Evolutionary conservation across 805 yeast genomes (phyloP).

Genomic region (Jamesozyma hellenica): DNA sequence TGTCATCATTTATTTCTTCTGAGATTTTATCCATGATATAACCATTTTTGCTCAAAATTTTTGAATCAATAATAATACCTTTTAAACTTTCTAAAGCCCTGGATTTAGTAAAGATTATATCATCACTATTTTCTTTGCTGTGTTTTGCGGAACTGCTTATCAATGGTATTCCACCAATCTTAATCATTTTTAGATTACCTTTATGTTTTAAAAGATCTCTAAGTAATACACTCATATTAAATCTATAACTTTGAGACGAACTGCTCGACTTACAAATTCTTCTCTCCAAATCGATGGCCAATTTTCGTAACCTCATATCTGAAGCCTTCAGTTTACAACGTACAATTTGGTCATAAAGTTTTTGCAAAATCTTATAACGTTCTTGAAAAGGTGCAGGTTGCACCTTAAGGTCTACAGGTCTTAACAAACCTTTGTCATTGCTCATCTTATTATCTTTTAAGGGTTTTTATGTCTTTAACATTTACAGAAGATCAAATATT

Average conservation of each 20-base stretch:
- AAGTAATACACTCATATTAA: slow-evolving; percentile 24
- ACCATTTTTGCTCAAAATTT: slow-evolving; percentile 17
- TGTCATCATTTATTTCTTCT: slow-evolving; percentile 1
- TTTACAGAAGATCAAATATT: too few species aligned
- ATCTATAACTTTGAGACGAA: slow-evolving; percentile 24
- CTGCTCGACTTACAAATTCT: slow-evolving; percentile 20
- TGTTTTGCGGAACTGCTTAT: slow-evolving; percentile 2
- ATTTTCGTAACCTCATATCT: slow-evolving; percentile 7
- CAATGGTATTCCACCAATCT: slow-evolving; percentile 16
- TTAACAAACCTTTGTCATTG: slow-evolving; percentile 3
- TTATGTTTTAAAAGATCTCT: slow-evolving; percentile 24
- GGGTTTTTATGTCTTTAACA: too few species aligned
- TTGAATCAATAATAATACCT: slow-evolving; percentile 11
- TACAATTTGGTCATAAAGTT: slow-evolving; percentile 16
- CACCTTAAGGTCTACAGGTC: slow-evolving; percentile 23
- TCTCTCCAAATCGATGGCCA: slow-evolving; percentile 22
- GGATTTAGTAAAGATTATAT: slow-evolving; percentile 5
- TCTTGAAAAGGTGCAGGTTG: slow-evolving; percentile 28
- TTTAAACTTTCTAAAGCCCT: slow-evolving; percentile 14
- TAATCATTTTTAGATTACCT: slow-evolving; percentile 21
- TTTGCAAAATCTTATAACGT: slow-evolving; percentile 23
- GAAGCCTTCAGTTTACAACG: slow-evolving; percentile 11
- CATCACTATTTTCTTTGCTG: not conserved
- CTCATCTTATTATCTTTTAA: too few species aligned
- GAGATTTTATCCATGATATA: slow-evolving; percentile 12